A percentile compares a stretch with the other conserved stretches of the same genome.
Conservation (phyloP, 1,284 basidiomycete species). For the Ceratobasidium theobromae region DNA sequence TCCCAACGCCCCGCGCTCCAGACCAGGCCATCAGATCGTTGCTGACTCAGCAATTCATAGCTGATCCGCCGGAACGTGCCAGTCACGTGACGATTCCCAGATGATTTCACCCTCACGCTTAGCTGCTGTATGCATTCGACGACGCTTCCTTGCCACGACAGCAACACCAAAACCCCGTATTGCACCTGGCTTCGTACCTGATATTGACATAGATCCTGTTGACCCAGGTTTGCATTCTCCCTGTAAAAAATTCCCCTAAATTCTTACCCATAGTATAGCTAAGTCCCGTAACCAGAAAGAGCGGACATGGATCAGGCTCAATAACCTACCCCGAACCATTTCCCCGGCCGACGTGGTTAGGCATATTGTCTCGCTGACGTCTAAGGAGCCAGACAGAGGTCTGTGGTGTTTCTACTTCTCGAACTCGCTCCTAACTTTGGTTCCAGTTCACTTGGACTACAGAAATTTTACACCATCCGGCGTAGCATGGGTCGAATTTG, state of each 20-base stretch:
- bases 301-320: slow-evolving; percentile 10
- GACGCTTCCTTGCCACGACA: slow-evolving; percentile 3
- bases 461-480: slow-evolving; percentile 59
- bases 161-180: not conserved
- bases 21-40: not conserved
- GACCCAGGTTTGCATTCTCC: not conserved
- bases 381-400: not conserved
- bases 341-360: slow-evolving; percentile 52
- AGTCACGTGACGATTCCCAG: not conserved
- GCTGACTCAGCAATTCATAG: slow-evolving; percentile 11
- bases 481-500: slow-evolving; percentile 56
- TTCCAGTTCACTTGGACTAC: slow-evolving; percentile 61
- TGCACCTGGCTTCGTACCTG: not conserved
- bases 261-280: not conserved
- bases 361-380: not conserved
- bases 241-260: not conserved
- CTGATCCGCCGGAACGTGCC: not conserved
- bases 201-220: not conserved
- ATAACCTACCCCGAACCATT: slow-evolving; percentile 28
- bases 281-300: not conserved
- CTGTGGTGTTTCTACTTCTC: slow-evolving; percentile 28
- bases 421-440: not conserved
- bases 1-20: slow-evolving; percentile 23
- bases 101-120: slow-evolving; percentile 7
- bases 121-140: not conserved